These are phyloP conservation scores for Fragilaria crotonensis DNA, from an alignment of 108 stramenopile genomes.

Conservation along the genomic window DNA sequence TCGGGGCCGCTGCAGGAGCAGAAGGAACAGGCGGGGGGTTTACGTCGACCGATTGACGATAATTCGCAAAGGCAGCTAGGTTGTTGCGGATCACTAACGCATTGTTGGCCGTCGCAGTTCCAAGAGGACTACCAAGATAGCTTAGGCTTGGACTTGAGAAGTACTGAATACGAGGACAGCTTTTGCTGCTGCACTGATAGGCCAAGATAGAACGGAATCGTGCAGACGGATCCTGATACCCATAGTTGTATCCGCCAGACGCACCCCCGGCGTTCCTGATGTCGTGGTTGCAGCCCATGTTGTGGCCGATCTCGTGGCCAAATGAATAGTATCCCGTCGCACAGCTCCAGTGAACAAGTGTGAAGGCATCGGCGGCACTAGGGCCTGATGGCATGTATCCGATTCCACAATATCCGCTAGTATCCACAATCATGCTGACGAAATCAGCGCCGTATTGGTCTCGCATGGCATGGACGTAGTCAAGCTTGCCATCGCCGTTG, in stretches of 20 bases:
- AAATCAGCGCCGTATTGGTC: constrained; percentile 27
- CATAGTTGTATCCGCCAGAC: neutral
- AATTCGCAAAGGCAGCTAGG: constrained; percentile 4
- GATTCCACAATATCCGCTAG: constrained; percentile 17
- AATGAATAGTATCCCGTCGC: constrained; percentile 18
- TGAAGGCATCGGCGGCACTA: neutral
- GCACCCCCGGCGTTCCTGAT: neutral
- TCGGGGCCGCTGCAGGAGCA: no score
- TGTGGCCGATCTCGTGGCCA: constrained; percentile 15
- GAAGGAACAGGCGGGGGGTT: no score
- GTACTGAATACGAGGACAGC: constrained; percentile 15
- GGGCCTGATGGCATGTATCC: constrained; percentile 11
- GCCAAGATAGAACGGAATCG: constrained; percentile 33
- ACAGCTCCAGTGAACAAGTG: constrained; percentile 3
- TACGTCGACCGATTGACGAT: constrained; percentile 5
- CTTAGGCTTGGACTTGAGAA: constrained; percentile 16
- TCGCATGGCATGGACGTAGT: constrained; percentile 21
- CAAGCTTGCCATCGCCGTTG: constrained; percentile 18
- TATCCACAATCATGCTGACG: constrained; percentile 15
- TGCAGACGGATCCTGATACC: constrained; percentile 20
- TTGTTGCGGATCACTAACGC: neutral
- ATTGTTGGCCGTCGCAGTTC: neutral
- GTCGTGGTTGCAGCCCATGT: constrained; percentile 6
- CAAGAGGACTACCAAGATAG: constrained; percentile 8
- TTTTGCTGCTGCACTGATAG: constrained; percentile 20